Base-by-base conservation (phyloP, 106 monocot species). In the Dendrobium officinale region DNA sequence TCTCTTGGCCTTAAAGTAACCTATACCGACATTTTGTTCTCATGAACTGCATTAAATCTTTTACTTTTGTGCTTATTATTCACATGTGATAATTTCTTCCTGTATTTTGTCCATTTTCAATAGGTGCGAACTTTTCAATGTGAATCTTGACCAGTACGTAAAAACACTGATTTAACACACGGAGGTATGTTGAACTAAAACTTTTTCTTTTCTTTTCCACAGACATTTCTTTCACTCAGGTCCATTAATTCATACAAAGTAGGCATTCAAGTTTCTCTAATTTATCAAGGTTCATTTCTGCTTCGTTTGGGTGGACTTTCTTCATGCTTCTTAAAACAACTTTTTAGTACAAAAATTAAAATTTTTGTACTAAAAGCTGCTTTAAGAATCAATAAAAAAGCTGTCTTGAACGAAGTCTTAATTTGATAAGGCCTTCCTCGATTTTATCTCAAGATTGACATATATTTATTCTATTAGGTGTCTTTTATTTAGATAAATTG, bases 101-200 rank as follows among this genome's bases (percentile, higher is more conserved):
- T 27, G 4, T 41, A 73, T 79, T 27, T 75, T 49, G 33, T 70
- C 16, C 37, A 70, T 70, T 70, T 37, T 70, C 37, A 70, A 84
- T 75, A 94, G 93, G 83, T 91, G 86, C 73, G 91, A 91, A 54
- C 89, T 94, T 48, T 94, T 94, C 81, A 86, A 86, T 75, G 85
- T 84, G 77, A 91, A 91, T 81, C 87, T 94, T 75, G 93, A 94
- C 79, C 81, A 91, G 72, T 94, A 94, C 75, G 88, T 91, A 33
- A 89, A 82, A 85, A 94, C 93, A 9, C 86, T 91, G 84, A 89
- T 94, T 45, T 94, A 91, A 78, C 42, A 72, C 51, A 22, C 42
- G 16, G 77, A 87, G 84, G 88, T 89, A 90, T 74, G 74, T 7
- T 5, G 17, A 16, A 16, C 33, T 29, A 13, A 4, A 13, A 10